Base-by-base conservation (phyloP, 495 filamentous ascomycete genomes). In the Copromyces sp. region DNA sequence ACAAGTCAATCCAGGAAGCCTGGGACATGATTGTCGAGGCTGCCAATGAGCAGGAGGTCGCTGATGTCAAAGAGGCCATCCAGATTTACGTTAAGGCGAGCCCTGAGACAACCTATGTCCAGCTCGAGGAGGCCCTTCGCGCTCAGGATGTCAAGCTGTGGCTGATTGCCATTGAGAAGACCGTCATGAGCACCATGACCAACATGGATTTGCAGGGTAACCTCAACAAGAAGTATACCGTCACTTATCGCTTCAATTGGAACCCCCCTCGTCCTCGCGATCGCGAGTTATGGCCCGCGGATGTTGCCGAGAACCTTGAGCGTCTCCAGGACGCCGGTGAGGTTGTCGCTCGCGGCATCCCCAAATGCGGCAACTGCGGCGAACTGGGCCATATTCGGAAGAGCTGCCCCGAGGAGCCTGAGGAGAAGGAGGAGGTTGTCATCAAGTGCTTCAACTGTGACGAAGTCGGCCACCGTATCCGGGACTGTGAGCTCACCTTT, bases 191-290 rank as follows among this genome's bases (percentile, higher is more conserved):
- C 0, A 90, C 89, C 5, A 86, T 91, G 74, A 94, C 89, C 71
- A 87, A 92, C 73, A 93, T 98, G 81, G 89, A 95, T 73, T 86
- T 97, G 9, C 91, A 97, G 74, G 95, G 95, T 29, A 90, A 93
- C 71, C 78, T 90, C 3, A 87, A 92, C 77, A 89, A 90, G 78
- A 91, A 91, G 76, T 97, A 92, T 77, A 84, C 87, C 14, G 89
- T 97, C 73, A 87, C 87, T 0, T 92, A 92, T 76, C 90, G 88
- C 73, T 90, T 88, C 77, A 84, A 83, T 44, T 76, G 83, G 29
- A 91, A 91, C 75, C 88, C 93, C 0, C 84, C 84, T 35, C 91
- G 94, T 39, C 85, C 85, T 2, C 88, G 85, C 68, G 86, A 86
- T 73, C 81, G 81, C 44, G 83, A 87, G 14, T 80, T 83, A 29